A percentile compares a stretch with the other conserved stretches of the same genome.
These are phyloP conservation scores for Talaromyces sp. DNA, from an alignment of 2,329 filamentous ascomycete genomes.

Conservation along the genomic window DNA sequence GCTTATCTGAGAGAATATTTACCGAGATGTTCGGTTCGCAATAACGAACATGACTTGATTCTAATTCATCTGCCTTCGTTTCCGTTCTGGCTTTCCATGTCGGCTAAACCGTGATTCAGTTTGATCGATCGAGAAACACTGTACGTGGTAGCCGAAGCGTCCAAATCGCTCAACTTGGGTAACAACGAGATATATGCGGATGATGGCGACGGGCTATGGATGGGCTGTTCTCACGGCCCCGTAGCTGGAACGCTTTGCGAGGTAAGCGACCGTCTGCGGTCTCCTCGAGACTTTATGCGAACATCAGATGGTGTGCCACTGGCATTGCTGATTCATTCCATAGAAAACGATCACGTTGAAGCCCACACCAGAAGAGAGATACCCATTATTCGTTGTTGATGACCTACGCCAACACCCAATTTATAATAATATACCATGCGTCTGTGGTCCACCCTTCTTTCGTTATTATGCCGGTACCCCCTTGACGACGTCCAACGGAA, in stretches of 20 bases:
- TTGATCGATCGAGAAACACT: slow-evolving; percentile 45
- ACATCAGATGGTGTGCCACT: neutral
- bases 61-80: neutral
- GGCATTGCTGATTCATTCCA: neutral
- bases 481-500: slow-evolving; percentile 28
- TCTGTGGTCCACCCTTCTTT: slow-evolving; percentile 27
- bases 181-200: slow-evolving; percentile 30
- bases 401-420: slow-evolving; percentile 35
- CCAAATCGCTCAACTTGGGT: slow-evolving; percentile 38
- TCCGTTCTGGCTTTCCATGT: neutral
- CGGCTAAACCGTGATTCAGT: slow-evolving; percentile 21
- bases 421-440: slow-evolving; percentile 30
- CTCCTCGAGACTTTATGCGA: neutral
- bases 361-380: slow-evolving; percentile 11
- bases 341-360: slow-evolving; percentile 23
- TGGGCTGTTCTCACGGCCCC: slow-evolving; percentile 31
- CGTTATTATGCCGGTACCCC: slow-evolving; percentile 32
- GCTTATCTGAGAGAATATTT: neutral
- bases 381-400: slow-evolving; percentile 26
- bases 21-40: neutral
- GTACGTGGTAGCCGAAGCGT: slow-evolving; percentile 47
- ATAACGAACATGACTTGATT: neutral
- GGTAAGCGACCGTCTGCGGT: neutral
- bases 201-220: slow-evolving; percentile 29
- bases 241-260: slow-evolving; percentile 30